Conservation (phyloP, 2,329 filamentous ascomycete species). For the Aspergillus texensis region DNA sequence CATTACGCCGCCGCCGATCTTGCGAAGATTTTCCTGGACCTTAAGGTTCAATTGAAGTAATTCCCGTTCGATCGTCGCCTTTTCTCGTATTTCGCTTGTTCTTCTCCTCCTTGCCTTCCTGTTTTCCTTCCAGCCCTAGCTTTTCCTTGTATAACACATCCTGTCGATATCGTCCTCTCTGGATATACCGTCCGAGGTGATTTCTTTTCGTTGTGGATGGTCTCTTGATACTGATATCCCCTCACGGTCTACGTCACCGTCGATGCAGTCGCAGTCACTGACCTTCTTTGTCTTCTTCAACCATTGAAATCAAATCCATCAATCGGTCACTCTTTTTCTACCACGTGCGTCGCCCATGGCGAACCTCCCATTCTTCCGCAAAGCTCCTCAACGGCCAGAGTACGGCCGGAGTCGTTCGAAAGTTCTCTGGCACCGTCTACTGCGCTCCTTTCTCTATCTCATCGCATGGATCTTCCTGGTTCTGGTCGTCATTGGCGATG, state of each 20-base stretch:
- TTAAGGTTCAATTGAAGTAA: neutral
- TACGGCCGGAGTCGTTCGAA: slow-evolving; percentile 34
- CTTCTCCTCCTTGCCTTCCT: neutral
- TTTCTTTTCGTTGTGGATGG: neutral
- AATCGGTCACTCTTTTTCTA: too few species aligned
- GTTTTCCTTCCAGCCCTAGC: neutral
- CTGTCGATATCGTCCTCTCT: neutral
- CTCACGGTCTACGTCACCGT: neutral
- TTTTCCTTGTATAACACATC: neutral
- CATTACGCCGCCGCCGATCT: slow-evolving; percentile 4
- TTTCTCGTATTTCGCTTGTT: neutral
- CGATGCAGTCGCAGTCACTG: neutral
- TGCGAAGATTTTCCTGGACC: neutral
- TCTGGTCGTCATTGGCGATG: slow-evolving; percentile 78
- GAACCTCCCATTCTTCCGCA: slow-evolving; percentile 31
- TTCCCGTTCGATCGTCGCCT: too few species aligned
- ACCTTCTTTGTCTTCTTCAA: neutral
- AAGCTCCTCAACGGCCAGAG: slow-evolving; percentile 27
- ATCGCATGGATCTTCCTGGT: slow-evolving; percentile 77
- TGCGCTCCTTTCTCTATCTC: slow-evolving; percentile 71
- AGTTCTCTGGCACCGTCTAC: slow-evolving; percentile 60
- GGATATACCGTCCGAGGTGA: neutral
- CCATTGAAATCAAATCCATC: neutral
- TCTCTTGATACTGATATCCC: neutral
- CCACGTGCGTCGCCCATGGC: slow-evolving; percentile 22